A percentile compares a stretch with the other conserved stretches of the same genome.
Conservation (phyloP, 2,329 filamentous ascomycete species). For the Epichloe hybrida region DNA sequence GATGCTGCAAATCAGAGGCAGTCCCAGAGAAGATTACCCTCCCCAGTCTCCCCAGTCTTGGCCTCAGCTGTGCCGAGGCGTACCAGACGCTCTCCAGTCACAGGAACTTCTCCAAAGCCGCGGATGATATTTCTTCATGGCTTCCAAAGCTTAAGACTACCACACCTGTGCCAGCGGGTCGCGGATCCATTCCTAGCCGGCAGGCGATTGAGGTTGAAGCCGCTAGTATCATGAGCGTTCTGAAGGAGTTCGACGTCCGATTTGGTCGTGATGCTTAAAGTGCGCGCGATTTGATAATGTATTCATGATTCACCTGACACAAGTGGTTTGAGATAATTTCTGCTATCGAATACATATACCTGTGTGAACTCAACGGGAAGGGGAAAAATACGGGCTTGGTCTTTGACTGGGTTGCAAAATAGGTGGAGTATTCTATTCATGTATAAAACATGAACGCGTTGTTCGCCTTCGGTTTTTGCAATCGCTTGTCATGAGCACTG, state of each 20-base stretch:
- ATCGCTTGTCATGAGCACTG: no score
- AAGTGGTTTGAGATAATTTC: not conserved
- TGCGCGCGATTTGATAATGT: not conserved
- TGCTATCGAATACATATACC: not conserved
- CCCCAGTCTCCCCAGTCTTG: conserved; percentile 33
- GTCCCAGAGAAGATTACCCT: conserved; percentile 22
- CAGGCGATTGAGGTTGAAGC: conserved; percentile 67
- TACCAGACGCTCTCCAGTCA: conserved; percentile 70
- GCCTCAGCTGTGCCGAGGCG: conserved; percentile 60
- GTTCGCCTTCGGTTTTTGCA: no score
- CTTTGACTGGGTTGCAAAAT: no score
- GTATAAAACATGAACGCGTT: no score
- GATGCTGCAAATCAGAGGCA: conserved; percentile 44
- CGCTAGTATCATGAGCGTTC: conserved; percentile 73
- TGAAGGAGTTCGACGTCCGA: conserved; percentile 66
- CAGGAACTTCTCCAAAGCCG: conserved; percentile 60
- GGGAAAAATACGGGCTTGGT: not conserved
- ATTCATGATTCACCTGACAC: not conserved
- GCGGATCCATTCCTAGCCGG: conserved; percentile 23
- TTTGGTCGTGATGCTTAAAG: conserved; percentile 39
- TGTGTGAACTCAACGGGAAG: not conserved
- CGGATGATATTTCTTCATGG: conserved; percentile 63
- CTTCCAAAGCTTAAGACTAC: conserved; percentile 57
- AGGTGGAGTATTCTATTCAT: no score
- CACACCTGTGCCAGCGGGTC: conserved; percentile 19